Conservation (phyloP, 2,329 filamentous ascomycete genomes). For the Talaromyces albobiverticillius region DNA sequence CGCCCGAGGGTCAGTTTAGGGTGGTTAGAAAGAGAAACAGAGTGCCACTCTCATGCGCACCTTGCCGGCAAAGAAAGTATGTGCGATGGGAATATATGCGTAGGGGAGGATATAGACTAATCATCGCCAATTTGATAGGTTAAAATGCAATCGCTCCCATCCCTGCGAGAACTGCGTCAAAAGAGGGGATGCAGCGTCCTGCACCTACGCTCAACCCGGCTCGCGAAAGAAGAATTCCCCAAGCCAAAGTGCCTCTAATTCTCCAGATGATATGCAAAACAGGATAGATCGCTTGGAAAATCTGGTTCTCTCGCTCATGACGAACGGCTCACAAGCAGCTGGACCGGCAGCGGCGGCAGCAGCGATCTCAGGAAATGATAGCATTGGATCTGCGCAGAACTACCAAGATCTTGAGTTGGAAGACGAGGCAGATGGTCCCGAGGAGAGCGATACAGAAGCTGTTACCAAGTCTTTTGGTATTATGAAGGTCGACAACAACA, state of each 20-base stretch:
- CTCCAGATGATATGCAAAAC: conserved; percentile 96
- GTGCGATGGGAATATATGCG: conserved; percentile 24
- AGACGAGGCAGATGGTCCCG: conserved; percentile 56
- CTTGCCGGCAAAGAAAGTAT: conserved; percentile 89
- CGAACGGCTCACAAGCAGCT: conserved; percentile 68
- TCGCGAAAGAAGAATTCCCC: conserved; percentile 67
- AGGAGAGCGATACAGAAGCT: conserved; percentile 68
- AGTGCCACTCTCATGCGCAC: conserved; percentile 85
- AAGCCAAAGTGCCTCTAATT: conserved; percentile 56
- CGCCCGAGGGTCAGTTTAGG: conserved; percentile 80
- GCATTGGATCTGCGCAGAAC: conserved; percentile 35
- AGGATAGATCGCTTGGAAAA: conserved; percentile 93
- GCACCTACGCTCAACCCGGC: conserved; percentile 71
- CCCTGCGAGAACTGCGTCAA: conserved; percentile 95
- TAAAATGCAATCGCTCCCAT: conserved; percentile 89
- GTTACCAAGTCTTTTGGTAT: conserved; percentile 73
- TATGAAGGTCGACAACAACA: conserved; percentile 75
- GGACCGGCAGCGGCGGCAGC: conserved; percentile 60
- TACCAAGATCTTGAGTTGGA: conserved; percentile 42
- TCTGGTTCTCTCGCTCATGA: conserved; percentile 90
- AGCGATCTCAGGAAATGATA: conserved; percentile 47
- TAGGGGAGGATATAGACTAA: conserved; percentile 16
- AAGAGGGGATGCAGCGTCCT: conserved; percentile 74
- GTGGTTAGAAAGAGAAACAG: conserved; percentile 90
- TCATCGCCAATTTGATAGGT: conserved; percentile 36